Evolutionary conservation across 495 filamentous ascomycete species (phyloP).

Genomic region (Bathelium albidoporum): DNA sequence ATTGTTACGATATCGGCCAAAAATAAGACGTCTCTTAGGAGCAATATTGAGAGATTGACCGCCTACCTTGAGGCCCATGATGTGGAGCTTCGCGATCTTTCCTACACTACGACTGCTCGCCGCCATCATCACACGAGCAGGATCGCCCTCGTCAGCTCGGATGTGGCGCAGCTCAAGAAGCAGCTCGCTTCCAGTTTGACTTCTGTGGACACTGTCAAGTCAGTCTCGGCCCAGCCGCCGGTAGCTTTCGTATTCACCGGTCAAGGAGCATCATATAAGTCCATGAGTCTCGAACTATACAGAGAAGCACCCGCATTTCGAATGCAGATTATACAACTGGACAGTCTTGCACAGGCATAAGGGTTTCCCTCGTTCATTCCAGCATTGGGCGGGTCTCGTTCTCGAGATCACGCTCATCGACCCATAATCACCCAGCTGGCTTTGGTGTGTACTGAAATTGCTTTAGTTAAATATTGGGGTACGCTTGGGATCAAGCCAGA

Average conservation of each 20-base stretch:
- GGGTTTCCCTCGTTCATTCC: conserved; percentile 13
- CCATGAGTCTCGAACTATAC: conserved; percentile 6
- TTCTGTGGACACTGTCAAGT: background rate
- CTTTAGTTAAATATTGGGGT: conserved; percentile 26
- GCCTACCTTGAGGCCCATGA: too few relatives aligned
- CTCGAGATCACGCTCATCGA: background rate
- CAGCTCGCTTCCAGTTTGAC: conserved; percentile 7
- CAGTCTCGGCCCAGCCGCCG: background rate
- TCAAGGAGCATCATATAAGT: conserved; percentile 12
- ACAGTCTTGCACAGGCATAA: background rate
- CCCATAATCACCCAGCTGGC: conserved; percentile 23
- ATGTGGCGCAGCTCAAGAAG: conserved; percentile 28
- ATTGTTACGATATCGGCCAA: conserved; percentile 51
- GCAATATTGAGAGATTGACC: conserved; percentile 22
- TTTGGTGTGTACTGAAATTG: conserved; percentile 28
- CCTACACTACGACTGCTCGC: conserved; percentile 76
- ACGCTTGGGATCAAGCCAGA: conserved; percentile 29
- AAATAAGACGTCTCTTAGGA: conserved; percentile 19
- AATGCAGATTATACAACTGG: conserved; percentile 1
- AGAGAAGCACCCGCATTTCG: conserved; percentile 7
- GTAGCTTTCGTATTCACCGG: conserved; percentile 17
- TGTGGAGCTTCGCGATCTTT: too few relatives aligned
- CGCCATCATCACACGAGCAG: conserved; percentile 75
- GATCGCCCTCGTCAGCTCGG: conserved; percentile 45
- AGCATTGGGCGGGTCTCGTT: background rate